phyloP scores from a whole-genome alignment of 257 asterid species.

The Fraxinus anomala region DNA sequence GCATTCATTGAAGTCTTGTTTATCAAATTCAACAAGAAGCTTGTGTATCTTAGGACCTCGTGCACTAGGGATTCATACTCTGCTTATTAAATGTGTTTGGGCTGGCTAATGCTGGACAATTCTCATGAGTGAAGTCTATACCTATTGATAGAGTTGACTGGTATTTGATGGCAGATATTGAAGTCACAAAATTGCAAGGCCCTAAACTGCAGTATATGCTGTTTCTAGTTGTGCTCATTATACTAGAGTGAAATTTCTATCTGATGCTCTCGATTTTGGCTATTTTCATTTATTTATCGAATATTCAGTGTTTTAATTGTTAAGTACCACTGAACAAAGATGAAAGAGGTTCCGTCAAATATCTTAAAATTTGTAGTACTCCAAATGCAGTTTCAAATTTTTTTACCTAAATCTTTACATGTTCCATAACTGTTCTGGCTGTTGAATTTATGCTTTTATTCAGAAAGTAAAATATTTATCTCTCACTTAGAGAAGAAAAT shows the following conservation, averaged over 20 bases:
- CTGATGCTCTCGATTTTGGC: not conserved
- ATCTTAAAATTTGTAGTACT: no score
- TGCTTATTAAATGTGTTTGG: constrained; percentile 34
- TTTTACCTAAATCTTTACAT: constrained; percentile 2
- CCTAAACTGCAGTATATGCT: constrained; percentile 27
- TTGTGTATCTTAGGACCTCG: constrained; percentile 21
- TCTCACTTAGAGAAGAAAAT: not conserved
- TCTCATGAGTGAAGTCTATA: constrained; percentile 30
- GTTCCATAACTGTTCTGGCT: constrained; percentile 10
- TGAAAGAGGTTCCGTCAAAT: not conserved
- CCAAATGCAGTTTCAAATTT: no score
- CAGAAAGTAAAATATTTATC: not conserved
- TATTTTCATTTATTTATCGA: constrained; percentile 9
- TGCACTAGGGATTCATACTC: constrained; percentile 28
- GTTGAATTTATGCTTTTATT: not conserved
- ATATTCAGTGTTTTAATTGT: not conserved
- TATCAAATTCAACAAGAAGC: constrained; percentile 7
- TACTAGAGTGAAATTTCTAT: constrained; percentile 4
- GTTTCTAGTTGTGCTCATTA: constrained; percentile 17
- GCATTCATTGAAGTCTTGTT: not conserved
- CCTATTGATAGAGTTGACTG: constrained; percentile 18
- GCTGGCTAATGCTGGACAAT: constrained; percentile 23
- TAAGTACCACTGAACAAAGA: not conserved
- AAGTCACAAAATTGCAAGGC: constrained; percentile 26
- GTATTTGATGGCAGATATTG: constrained; percentile 31